phyloP scores from a whole-genome alignment of 768 basidiomycete genomes.

The Asterophora parasitica region DNA sequence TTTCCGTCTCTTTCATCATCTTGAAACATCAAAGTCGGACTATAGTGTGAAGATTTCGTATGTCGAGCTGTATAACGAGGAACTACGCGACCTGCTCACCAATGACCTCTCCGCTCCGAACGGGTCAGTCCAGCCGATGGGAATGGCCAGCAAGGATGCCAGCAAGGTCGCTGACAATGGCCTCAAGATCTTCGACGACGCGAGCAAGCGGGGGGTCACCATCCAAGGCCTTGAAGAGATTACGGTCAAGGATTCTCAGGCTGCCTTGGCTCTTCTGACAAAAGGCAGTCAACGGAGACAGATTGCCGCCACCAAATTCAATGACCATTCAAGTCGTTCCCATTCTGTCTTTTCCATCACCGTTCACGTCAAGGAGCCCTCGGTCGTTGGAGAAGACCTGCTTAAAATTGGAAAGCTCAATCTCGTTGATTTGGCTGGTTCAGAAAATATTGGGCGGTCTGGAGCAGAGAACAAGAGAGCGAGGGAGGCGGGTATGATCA shows the following conservation, averaged over 20 bases:
- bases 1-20: constrained; percentile 84
- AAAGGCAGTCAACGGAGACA: constrained; percentile 91
- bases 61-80: constrained; percentile 97
- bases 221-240: constrained; percentile 95
- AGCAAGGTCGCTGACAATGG: constrained; percentile 37
- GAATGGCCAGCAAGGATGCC: constrained; percentile 52
- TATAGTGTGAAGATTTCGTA: constrained; percentile 93
- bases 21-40: constrained; percentile 73
- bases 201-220: constrained; percentile 80
- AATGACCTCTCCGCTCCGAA: constrained; percentile 68
- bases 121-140: constrained; percentile 75
- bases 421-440: constrained; percentile 94
- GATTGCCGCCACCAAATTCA: constrained; percentile 95
- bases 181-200: constrained; percentile 92
- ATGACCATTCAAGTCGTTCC: constrained; percentile 95
- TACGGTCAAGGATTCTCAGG: constrained; percentile 73
- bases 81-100: constrained; percentile 88
- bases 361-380: constrained; percentile 85
- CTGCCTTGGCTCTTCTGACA: constrained; percentile 77
- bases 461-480: constrained; percentile 95
- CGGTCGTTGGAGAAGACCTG: constrained; percentile 76
- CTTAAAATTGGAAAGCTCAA: constrained; percentile 94
- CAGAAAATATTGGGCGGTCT: constrained; percentile 93
- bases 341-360: constrained; percentile 98
- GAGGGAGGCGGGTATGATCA: constrained; percentile 97